These are phyloP conservation scores for Backusella circina DNA, from an alignment of 192 early-diverging fungal genomes.

Conservation along the genomic window DNA sequence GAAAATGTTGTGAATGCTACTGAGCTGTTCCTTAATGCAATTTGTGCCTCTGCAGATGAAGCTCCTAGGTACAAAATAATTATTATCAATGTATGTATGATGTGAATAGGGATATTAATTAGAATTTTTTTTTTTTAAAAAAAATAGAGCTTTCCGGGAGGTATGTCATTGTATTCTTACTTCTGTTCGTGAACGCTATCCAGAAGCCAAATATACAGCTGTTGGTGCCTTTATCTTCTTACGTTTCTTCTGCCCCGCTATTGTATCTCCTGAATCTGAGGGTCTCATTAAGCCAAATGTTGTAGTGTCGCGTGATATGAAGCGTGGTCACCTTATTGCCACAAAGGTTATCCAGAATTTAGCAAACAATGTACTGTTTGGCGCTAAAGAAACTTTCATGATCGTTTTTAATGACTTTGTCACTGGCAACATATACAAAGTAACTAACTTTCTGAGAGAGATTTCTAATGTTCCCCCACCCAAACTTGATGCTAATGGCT, in stretches of 20 bases:
- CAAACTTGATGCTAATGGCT: background rate
- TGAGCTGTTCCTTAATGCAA: slow-evolving; percentile 77
- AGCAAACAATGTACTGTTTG: slow-evolving; percentile 94
- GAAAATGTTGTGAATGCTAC: slow-evolving; percentile 77
- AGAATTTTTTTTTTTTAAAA: background rate
- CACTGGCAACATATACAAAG: slow-evolving; percentile 73
- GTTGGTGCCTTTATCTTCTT: slow-evolving; percentile 96
- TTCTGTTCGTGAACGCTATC: slow-evolving; percentile 78
- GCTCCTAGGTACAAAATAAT: slow-evolving; percentile 52
- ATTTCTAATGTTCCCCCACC: slow-evolving; percentile 52
- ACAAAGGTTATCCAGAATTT: slow-evolving; percentile 97
- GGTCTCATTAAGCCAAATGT: slow-evolving; percentile 60
- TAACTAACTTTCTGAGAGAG: slow-evolving; percentile 75
- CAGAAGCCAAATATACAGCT: slow-evolving; percentile 77
- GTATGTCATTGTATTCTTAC: slow-evolving; percentile 79
- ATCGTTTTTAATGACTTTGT: slow-evolving; percentile 87
- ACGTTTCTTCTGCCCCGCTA: slow-evolving; percentile 93
- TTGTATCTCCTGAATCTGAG: slow-evolving; percentile 87
- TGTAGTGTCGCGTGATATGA: slow-evolving; percentile 65
- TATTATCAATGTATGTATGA: background rate
- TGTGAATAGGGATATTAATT: background rate
- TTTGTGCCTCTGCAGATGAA: slow-evolving; percentile 65
- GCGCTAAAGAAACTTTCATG: slow-evolving; percentile 95
- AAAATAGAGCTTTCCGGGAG: slow-evolving; percentile 57
- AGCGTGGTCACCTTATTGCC: slow-evolving; percentile 83